Base-by-base conservation (phyloP, 441 rosid species). In the Erodium moschatum region DNA sequence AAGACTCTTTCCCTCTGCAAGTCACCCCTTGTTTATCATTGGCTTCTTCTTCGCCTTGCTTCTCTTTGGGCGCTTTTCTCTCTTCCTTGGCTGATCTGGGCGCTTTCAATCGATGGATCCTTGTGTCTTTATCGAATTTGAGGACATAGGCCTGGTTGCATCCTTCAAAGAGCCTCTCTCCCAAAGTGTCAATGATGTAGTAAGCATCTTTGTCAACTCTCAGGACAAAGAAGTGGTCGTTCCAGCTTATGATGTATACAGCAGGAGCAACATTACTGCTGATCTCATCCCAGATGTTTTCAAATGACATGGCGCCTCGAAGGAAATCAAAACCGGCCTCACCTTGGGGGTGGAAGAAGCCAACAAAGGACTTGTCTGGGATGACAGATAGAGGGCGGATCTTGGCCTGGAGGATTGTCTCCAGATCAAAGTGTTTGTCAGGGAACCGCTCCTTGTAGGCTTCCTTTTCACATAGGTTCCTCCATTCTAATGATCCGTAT, bases 361-460 rank as follows among this genome's bases (percentile, higher is more conserved):
- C 96, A 5, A 89, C 66, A 15, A 85, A 88, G 0, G 96, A 92
- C 73, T 86, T 88, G 63, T 76, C 81, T 0, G 95, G 85, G 19
- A 81, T 66, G 1, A 84, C 85, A 0, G 85, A 73, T 27, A 92
- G 72, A 35, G 87, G 81, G 9, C 87, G 80, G 2, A 92, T 75
- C 76, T 88, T 81, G 19, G 95, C 92, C 78, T 89, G 89, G 63
- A 92, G 76, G 67, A 92, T 83, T 0, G 95, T 92, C 2, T 89
- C 96, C 0, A 89, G 92, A 78, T 89, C 96, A 50, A 89, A 89
- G 76, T 87, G 97, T 74, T 86, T 92, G 84, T 91, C 96, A 0
- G 92, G 92, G 73, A 91, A 91, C 4, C 68, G 72, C 67, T 80
- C 75, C 74, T 72, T 84, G 65, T 85, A 89, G 0, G 72, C 68